Conservation (phyloP, 2,329 filamentous ascomycete genomes). For the Penicillium capsulatum region DNA sequence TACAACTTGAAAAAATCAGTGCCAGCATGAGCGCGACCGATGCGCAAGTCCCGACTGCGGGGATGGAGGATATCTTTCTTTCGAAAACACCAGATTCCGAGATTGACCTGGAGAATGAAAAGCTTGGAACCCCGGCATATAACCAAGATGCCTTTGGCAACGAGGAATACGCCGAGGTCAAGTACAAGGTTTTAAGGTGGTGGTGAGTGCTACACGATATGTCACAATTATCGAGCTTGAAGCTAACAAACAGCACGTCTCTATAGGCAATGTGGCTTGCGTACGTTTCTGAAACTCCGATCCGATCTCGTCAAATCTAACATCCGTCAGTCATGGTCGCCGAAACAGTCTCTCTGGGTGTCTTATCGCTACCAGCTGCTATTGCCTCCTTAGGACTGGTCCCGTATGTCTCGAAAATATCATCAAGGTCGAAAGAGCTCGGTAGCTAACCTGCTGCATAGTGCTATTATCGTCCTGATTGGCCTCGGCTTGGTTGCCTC, state of each 20-base stretch:
- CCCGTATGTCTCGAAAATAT: conserved; percentile 23
- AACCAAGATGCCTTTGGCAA: conserved; percentile 39
- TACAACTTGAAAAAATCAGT: neutral
- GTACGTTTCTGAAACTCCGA: conserved; percentile 21
- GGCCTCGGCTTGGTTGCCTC: conserved; percentile 53
- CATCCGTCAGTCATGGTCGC: conserved; percentile 48
- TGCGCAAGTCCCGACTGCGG: neutral
- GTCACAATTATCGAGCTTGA: neutral
- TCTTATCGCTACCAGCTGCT: conserved; percentile 51
- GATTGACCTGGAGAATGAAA: conserved; percentile 13
- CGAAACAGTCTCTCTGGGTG: conserved; percentile 54
- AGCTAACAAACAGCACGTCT: neutral
- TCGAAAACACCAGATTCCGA: neutral
- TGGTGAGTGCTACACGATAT: conserved; percentile 21
- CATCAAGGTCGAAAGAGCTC: too few relatives aligned
- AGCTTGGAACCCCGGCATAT: conserved; percentile 17
- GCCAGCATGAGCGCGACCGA: conserved; percentile 7
- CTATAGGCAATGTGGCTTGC: conserved; percentile 40
- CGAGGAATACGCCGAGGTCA: conserved; percentile 42
- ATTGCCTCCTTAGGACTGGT: conserved; percentile 51
- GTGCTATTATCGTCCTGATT: conserved; percentile 52
- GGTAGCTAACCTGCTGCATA: conserved; percentile 16
- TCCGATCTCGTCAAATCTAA: neutral
- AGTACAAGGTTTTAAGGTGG: conserved; percentile 52
- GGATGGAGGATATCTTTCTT: conserved; percentile 2